Evolutionary conservation across 2,329 filamentous ascomycete species (phyloP).

Genomic region (Chaetothyriales sp.): DNA sequence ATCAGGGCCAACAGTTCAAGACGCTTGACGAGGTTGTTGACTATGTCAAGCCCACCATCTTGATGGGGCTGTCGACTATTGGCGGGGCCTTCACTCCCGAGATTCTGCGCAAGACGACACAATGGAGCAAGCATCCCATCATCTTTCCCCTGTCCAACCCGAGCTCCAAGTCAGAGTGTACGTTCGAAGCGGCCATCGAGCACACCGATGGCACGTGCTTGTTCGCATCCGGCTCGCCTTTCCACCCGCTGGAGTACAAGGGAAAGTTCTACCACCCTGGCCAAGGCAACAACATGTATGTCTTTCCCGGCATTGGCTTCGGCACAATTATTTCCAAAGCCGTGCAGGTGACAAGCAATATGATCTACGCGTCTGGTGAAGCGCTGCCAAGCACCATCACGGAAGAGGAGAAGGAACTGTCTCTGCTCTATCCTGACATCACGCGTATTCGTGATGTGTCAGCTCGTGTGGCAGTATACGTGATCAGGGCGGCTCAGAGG

Average conservation of each 20-base stretch:
- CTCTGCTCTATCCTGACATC: conserved; percentile 82
- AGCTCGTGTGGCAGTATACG: conserved; percentile 71
- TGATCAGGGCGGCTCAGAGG: conserved; percentile 80
- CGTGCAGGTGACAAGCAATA: conserved; percentile 74
- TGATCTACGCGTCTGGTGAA: conserved; percentile 90
- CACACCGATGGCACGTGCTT: conserved; percentile 84
- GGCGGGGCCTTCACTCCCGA: conserved; percentile 87
- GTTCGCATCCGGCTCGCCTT: conserved; percentile 91
- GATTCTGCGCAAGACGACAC: conserved; percentile 53
- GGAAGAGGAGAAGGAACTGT: conserved; percentile 64
- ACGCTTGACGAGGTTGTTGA: conserved; percentile 83
- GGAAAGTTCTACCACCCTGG: conserved; percentile 60
- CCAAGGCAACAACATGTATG: conserved; percentile 73
- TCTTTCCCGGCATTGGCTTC: conserved; percentile 92
- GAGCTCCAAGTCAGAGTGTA: conserved; percentile 92
- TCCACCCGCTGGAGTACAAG: conserved; percentile 58
- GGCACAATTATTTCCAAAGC: conserved; percentile 86
- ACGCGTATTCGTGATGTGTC: conserved; percentile 84
- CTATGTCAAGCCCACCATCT: conserved; percentile 84
- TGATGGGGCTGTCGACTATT: conserved; percentile 88
- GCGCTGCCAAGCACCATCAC: conserved; percentile 67
- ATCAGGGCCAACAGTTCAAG: conserved; percentile 53
- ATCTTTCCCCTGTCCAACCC: conserved; percentile 97
- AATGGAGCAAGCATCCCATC: conserved; percentile 64
- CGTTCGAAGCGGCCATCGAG: conserved; percentile 80